phyloP scores from a whole-genome alignment of 768 basidiomycete species.

The Neoboletus magnificus region DNA sequence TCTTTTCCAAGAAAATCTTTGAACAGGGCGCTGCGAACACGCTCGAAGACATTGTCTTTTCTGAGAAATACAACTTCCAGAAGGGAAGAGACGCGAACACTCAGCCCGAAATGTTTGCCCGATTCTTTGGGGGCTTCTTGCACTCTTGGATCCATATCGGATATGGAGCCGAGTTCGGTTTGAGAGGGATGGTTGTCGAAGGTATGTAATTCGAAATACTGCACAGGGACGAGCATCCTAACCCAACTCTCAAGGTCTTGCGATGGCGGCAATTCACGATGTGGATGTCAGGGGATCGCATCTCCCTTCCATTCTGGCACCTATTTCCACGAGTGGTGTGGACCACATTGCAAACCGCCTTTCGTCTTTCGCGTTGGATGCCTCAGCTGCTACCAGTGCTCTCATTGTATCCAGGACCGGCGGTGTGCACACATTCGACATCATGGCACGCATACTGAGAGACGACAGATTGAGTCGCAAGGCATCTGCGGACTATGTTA shows the following conservation, averaged over 20 bases:
- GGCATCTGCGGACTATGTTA: conserved; percentile 14
- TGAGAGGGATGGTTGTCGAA: conserved; percentile 61
- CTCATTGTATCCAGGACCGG: neutral
- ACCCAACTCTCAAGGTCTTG: conserved; percentile 19
- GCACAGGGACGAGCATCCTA: neutral
- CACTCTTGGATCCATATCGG: conserved; percentile 65
- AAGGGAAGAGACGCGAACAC: conserved; percentile 6
- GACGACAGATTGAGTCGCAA: conserved; percentile 37
- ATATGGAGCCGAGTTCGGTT: conserved; percentile 58
- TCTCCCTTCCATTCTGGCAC: conserved; percentile 8
- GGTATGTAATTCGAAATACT: conserved; percentile 33
- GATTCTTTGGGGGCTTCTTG: conserved; percentile 46
- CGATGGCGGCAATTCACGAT: conserved; percentile 24
- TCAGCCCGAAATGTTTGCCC: conserved; percentile 53
- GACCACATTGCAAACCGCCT: conserved; percentile 4
- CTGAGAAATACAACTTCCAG: conserved; percentile 25
- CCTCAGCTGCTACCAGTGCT: neutral
- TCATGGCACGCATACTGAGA: conserved; percentile 49
- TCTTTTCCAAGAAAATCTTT: conserved; percentile 20
- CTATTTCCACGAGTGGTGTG: neutral
- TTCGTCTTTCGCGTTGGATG: conserved; percentile 8
- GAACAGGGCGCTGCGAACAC: conserved; percentile 14
- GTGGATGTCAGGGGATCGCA: conserved; percentile 37
- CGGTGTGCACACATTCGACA: conserved; percentile 40
- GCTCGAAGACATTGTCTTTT: conserved; percentile 32